Evolutionary conservation across 768 basidiomycete species (phyloP), one percentile per base, ranked within the genome.

Genomic region (Boletus rubropictus): DNA sequence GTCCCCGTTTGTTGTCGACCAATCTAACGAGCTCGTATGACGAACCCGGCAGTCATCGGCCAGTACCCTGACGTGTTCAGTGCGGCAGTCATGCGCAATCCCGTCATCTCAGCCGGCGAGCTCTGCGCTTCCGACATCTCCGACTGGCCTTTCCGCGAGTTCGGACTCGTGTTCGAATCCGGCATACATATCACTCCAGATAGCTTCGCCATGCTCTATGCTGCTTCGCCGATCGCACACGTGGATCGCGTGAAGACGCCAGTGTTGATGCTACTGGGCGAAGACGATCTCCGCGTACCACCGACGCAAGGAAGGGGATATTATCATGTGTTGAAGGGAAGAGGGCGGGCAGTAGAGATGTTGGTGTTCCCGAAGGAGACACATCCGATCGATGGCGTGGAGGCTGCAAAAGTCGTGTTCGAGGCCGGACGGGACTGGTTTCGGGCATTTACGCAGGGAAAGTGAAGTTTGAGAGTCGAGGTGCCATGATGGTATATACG

Each of bases 11-110:
- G 37, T 22, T 20, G 32, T 33, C 20, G 17, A 11, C 7, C 14
- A 12, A n/a, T 21, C 36, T 9, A 15, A 27, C 18, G 24, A 11
- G 3, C 18, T 32, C 33, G 8, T 18, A 1, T 24, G 5, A 28
- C 8, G 12, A 15, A 24, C 25, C 15, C 6, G 29, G 1, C 33
- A 85, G 83, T 88, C 10, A 77, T 84, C 15, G 80, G 81, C 1
- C 78, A 78, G 49, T 75, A 73, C 54, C 84, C 85, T 0, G 71
- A 75, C 15, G 61, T 78, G 31, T 87, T 83, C 59, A 75, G 72
- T 10, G 84, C 81, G 0, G 79, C 79, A 0, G 75, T 78, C 21
- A 58, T 86, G 39, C 76, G 81, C 34, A 89, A 88, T 56, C 84
- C 86, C 0, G 86, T 87, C 44, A 81, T 80, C 33, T 79, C 80